Conservation (phyloP, 2,329 filamentous ascomycete species). For the Alternaria hordeiaustralica region DNA sequence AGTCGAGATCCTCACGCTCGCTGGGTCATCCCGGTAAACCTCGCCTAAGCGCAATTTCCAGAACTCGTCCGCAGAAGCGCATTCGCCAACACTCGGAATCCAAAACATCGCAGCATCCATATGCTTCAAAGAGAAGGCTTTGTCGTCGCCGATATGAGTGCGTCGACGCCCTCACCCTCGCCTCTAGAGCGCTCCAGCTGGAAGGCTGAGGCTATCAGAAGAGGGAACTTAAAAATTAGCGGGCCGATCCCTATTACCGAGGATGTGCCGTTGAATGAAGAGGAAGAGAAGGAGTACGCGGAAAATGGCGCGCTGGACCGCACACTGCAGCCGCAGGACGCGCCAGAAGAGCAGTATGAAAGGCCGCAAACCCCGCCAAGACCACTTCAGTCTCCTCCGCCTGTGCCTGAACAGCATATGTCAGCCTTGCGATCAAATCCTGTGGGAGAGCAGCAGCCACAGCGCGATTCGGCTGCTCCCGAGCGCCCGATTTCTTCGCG, state of each 20-base stretch:
- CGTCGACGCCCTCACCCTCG: slow-evolving; percentile 26
- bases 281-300: slow-evolving; percentile 42
- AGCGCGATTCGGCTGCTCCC: slow-evolving; percentile 10
- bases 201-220: slow-evolving; percentile 50
- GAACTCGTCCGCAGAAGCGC: slow-evolving; percentile 23
- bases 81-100: slow-evolving; percentile 13
- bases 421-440: slow-evolving; percentile 21
- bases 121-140: slow-evolving; percentile 45
- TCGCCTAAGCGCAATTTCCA: slow-evolving; percentile 33
- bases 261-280: slow-evolving; percentile 42
- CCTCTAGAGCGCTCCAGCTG: slow-evolving; percentile 45
- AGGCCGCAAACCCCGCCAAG: slow-evolving; percentile 20
- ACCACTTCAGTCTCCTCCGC: slow-evolving; percentile 19
- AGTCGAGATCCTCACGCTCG: slow-evolving; percentile 18
- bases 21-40: slow-evolving; percentile 30
- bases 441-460: slow-evolving; percentile 5
- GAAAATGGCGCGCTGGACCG: slow-evolving; percentile 29
- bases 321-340: slow-evolving; percentile 21
- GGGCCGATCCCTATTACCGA: slow-evolving; percentile 49
- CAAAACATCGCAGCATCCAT: slow-evolving; percentile 24
- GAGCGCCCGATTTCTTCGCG: slow-evolving; percentile 12
- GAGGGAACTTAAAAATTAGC: slow-evolving; percentile 48
- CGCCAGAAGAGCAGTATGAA: slow-evolving; percentile 17
- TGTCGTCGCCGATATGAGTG: slow-evolving; percentile 40
- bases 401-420: slow-evolving; percentile 12